Evolutionary conservation across 2,329 filamentous ascomycete species (phyloP).

Genomic region (Teratosphaeria zuluensis): DNA sequence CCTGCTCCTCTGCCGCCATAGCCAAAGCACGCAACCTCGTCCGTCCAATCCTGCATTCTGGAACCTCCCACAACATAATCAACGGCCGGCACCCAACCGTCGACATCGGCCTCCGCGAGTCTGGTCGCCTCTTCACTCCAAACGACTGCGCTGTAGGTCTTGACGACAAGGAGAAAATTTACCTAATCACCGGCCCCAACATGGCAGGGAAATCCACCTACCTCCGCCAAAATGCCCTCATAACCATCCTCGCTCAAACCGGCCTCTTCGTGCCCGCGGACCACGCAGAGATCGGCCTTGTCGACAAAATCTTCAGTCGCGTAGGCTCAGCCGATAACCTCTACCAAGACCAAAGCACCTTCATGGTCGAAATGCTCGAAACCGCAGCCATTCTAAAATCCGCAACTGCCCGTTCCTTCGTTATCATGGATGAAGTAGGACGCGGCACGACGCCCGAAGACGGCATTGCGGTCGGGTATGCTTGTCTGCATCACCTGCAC

Average conservation of each 20-base stretch:
- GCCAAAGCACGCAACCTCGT: constrained; percentile 64
- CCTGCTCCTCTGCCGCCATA: constrained; percentile 72
- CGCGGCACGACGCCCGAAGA: constrained; percentile 90
- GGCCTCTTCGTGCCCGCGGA: constrained; percentile 87
- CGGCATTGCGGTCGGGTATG: constrained; percentile 81
- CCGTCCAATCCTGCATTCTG: constrained; percentile 60
- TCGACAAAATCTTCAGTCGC: constrained; percentile 92
- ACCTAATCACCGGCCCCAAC: constrained; percentile 73
- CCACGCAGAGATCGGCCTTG: constrained; percentile 75
- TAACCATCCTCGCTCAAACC: constrained; percentile 84
- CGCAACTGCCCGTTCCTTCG: constrained; percentile 76
- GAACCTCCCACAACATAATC: constrained; percentile 61
- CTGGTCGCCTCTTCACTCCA: constrained; percentile 70
- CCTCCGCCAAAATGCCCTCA: constrained; percentile 86
- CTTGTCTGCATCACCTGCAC: constrained; percentile 75
- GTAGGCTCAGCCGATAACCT: constrained; percentile 84
- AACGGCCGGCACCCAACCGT: constrained; percentile 89
- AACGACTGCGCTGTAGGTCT: constrained; percentile 68
- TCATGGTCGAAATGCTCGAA: constrained; percentile 99
- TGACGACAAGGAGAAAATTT: constrained; percentile 62
- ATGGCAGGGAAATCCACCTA: constrained; percentile 98
- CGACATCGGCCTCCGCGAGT: constrained; percentile 66
- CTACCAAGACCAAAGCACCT: constrained; percentile 91
- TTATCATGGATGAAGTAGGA: constrained; percentile 96
- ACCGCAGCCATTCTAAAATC: constrained; percentile 80